Conservation (phyloP, 1,284 basidiomycete genomes). For the Ceratorhiza oryzae-sativae region DNA sequence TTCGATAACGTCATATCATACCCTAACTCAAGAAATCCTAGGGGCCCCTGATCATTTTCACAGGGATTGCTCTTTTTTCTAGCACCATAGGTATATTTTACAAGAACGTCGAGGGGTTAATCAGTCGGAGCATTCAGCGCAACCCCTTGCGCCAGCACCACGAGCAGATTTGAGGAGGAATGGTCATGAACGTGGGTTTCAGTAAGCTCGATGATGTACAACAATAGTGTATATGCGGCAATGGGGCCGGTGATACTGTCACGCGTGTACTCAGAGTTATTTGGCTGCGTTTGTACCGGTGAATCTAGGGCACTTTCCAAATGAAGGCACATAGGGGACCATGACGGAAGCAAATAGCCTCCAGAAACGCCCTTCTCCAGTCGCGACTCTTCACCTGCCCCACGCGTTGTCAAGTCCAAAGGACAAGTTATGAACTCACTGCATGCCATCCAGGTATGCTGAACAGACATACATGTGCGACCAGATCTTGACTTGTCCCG, state of each 20-base stretch:
- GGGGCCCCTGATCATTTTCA: slow-evolving; percentile 33
- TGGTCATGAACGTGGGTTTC: too few species aligned
- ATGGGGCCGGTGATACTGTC: too few species aligned
- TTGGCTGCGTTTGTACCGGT: slow-evolving; percentile 23
- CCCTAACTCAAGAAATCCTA: neutral
- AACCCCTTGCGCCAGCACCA: neutral
- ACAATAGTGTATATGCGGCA: too few species aligned
- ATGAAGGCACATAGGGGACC: slow-evolving; percentile 32
- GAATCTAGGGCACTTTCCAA: slow-evolving; percentile 31
- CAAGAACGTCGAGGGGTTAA: slow-evolving; percentile 18
- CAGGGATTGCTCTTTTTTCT: slow-evolving; percentile 26
- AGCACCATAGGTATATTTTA: slow-evolving; percentile 36
- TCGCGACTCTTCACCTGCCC: slow-evolving; percentile 35
- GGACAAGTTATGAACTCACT: slow-evolving; percentile 48
- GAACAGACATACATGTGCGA: neutral
- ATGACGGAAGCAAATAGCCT: slow-evolving; percentile 36
- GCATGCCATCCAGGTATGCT: slow-evolving; percentile 51
- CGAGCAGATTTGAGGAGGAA: neutral
- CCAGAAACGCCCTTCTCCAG: slow-evolving; percentile 41
- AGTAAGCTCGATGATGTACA: too few species aligned
- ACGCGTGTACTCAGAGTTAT: neutral
- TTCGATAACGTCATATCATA: neutral
- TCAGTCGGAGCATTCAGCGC: neutral
- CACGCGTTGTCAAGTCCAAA: slow-evolving; percentile 34
- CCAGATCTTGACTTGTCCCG: neutral